phyloP scores from a whole-genome alignment of 2,329 filamentous ascomycete genomes.

The Epichloe elymi region DNA sequence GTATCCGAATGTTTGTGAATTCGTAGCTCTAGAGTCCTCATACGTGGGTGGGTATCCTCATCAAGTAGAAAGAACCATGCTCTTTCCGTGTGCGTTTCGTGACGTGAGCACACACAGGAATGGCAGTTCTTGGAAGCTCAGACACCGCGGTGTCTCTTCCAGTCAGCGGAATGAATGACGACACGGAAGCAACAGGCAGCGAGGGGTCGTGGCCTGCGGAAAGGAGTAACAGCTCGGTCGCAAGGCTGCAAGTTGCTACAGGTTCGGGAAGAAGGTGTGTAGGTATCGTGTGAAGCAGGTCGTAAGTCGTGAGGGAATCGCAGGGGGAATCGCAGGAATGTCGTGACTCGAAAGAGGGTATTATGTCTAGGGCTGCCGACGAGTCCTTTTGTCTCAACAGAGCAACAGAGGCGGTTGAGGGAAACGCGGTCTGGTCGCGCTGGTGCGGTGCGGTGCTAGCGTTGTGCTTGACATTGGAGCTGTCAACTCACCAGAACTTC shows the following conservation, averaged over 20 bases:
- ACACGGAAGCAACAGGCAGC: neutral
- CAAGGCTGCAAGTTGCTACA: neutral
- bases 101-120: neutral
- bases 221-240: neutral
- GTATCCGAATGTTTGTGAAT: neutral
- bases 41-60: neutral
- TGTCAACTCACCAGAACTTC: neutral
- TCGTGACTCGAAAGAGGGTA: slow-evolving; percentile 1
- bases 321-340: neutral
- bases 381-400: neutral
- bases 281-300: neutral
- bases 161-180: neutral
- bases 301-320: slow-evolving; percentile 1
- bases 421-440: slow-evolving; percentile 12
- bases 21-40: neutral
- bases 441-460: slow-evolving; percentile 3
- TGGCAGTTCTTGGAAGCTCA: neutral
- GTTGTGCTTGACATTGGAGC: neutral
- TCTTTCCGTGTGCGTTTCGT: slow-evolving; percentile 1
- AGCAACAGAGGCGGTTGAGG: neutral
- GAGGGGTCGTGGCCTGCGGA: neutral
- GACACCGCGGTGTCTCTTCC: neutral
- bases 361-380: neutral
- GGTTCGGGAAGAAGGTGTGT: neutral
- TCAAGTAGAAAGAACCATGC: slow-evolving; percentile 9